Evolutionary conservation across 441 rosid genomes (phyloP).

Genomic region (Populus trichocarpa): DNA sequence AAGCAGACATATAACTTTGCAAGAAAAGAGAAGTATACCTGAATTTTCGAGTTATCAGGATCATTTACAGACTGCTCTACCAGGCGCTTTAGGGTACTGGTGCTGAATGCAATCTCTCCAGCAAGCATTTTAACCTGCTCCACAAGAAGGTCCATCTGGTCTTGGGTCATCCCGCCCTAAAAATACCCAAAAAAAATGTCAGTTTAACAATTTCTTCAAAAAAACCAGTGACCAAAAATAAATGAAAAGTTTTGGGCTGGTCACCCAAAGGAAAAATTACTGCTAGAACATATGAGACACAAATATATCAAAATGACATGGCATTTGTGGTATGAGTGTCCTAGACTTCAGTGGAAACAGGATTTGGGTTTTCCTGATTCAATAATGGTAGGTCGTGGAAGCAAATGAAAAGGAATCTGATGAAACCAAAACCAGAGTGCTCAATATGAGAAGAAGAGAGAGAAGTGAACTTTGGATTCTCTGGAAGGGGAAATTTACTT

Average conservation of each 20-base stretch:
- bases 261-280: constrained; percentile 1
- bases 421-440: background rate
- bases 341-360: background rate
- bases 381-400: background rate
- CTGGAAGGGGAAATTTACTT: no score
- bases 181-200: constrained; percentile 15
- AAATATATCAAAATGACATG: background rate
- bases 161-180: constrained; percentile 80
- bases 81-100: constrained; percentile 93
- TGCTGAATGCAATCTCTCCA: constrained; percentile 95
- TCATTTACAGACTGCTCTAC: constrained; percentile 85
- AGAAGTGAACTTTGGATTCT: no score
- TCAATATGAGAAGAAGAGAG: background rate
- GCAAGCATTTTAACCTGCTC: constrained; percentile 99
- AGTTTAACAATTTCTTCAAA: background rate
- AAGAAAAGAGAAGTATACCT: constrained; percentile 40
- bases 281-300: background rate
- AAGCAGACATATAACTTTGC: background rate
- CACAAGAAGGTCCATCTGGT: constrained; percentile 95
- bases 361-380: background rate
- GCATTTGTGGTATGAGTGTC: background rate
- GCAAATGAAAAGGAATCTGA: background rate
- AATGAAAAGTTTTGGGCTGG: background rate
- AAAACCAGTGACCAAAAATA: background rate
- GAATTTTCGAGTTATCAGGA: constrained; percentile 79